Base-by-base conservation (phyloP, 495 filamentous ascomycete species). In the Talaromyces nanjingensis region DNA sequence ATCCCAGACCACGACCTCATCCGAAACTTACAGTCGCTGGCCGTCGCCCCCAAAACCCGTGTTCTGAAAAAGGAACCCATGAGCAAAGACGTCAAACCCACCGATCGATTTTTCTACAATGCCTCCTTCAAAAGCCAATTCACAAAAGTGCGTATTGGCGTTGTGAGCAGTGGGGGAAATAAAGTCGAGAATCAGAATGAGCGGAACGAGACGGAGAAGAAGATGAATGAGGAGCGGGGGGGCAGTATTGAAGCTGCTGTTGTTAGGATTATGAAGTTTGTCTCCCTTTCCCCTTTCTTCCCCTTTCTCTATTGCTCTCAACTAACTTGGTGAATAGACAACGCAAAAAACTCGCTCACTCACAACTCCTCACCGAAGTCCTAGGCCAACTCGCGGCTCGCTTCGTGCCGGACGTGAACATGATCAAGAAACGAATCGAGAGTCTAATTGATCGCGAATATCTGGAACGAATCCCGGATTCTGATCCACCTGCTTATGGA, bases 371-470 rank as follows among this genome's bases (percentile, higher is more conserved):
- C 55, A 86, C 82, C 25, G 96, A 98, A 75, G 91, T 94, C 11
- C 87, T 99, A 63, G 79, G 82, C 54, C 91, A 96, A 71, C 80
- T 98, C 2, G 79, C 84, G 1, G 71, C 78, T 25, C 88, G 93
- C 60, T 99, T 99, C 78, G 87, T 88, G 64, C 96, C 94, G 0
- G 93, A 98, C 64, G 81, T 97, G 34, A 81, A 82, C 45, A 90
- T 98, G 82, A 88, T 98, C 76, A 99, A 99, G 79, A 87, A 86
- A 70, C 86, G 90, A n/a, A 91, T 99, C 63, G 94, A 99, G 72
- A 90, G 89, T 68, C 74, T 99, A 66, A 94, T 99, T 60, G 87
- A 89, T 65, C 83, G 92, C 54, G 94, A 99, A 70, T 99, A 97
- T 69, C 76, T 99, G n/a, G 93, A 96, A 74, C 86, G 94, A 27